Evolutionary conservation across 2,329 filamentous ascomycete species (phyloP).

Genomic region (Monascus ruber): DNA sequence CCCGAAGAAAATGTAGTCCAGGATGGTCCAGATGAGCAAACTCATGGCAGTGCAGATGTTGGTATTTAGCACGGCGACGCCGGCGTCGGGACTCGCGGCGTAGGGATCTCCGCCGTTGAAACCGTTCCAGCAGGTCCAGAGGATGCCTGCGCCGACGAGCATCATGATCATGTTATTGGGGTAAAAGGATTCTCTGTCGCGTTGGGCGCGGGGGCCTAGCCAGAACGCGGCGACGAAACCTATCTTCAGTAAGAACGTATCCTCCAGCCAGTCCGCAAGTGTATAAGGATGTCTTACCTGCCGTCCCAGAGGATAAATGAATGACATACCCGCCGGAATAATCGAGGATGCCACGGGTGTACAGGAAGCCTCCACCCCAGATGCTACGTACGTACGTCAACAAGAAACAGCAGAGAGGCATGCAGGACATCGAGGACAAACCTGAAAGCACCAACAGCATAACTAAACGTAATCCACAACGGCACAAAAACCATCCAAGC

Average conservation of each 20-base stretch:
- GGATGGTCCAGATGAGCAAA: slow-evolving; percentile 35
- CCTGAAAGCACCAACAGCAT: slow-evolving; percentile 28
- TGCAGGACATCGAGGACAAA: slow-evolving; percentile 14
- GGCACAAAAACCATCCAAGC: slow-evolving; percentile 45
- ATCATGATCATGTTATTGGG: slow-evolving; percentile 39
- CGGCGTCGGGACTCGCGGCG: slow-evolving; percentile 38
- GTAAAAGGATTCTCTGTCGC: slow-evolving; percentile 18
- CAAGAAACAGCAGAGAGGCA: neutral
- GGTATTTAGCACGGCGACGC: slow-evolving; percentile 42
- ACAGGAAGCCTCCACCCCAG: slow-evolving; percentile 39
- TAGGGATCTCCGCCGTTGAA: slow-evolving; percentile 46
- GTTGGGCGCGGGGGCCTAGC: slow-evolving; percentile 36
- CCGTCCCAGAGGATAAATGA: slow-evolving; percentile 42
- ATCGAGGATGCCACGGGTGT: slow-evolving; percentile 37
- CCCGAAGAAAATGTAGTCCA: slow-evolving; percentile 37
- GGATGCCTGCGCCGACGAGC: slow-evolving; percentile 38
- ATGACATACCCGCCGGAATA: slow-evolving; percentile 45
- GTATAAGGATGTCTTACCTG: slow-evolving; percentile 15
- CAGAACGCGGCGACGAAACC: slow-evolving; percentile 36
- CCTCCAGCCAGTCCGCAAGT: neutral
- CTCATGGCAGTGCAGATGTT: slow-evolving; percentile 40
- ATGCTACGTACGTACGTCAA: slow-evolving; percentile 13
- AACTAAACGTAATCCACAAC: slow-evolving; percentile 39
- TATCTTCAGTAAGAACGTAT: neutral
- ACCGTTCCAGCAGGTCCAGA: slow-evolving; percentile 44